Evolutionary conservation across 2,329 filamentous ascomycete genomes (phyloP), one percentile per base, ranked within the genome.

Genomic region (Xylaria sp.): DNA sequence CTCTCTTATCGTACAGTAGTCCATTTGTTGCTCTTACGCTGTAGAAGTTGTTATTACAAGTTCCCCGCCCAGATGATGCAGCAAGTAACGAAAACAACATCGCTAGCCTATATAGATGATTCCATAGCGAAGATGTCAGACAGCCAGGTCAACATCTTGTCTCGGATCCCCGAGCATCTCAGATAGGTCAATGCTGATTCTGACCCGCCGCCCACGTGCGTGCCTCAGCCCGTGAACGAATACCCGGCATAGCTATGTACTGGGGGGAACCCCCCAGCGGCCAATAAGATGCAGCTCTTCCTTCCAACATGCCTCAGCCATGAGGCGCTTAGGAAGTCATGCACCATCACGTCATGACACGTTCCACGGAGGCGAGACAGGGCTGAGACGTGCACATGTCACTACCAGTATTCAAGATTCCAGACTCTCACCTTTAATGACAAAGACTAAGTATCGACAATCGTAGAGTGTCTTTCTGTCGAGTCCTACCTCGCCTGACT

Each of bases 301-400:
- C 13, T 25, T 15, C 28, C 28, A n/a, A 37, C 46, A 48, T 9
- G 28, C 37, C 55, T 44, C 34, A 52, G 20, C 65, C 59, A 63
- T 51, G 64, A 60, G 57, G 44, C 59, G 52, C 59, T 44, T 46
- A 20, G 34, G 54, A 59, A 20, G 39, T 55, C 51, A 57, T 57
- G 55, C 55, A 57, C 41, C 55, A 57, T 58, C 51, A 46, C 39
- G 57, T 59, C 57, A 65, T 48, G 52, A 63, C 63, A 69, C 66
- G 57, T 37, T 59, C 44, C n/a, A 58, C 25, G 3, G 25, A 44
- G 25, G 52, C 65, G 57, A 65, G 52, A 66, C 66, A 62, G 62
- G 62, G 66, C 66, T 57, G 62, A 65, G 56, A 31, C 58, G 41
- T 41, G 13, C 34, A 28, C 54, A 39, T 58, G 46, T 44, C 55